These are phyloP conservation scores for Westerdykella aurantiaca DNA, from an alignment of 2,329 filamentous ascomycete genomes.

Conservation along the genomic window DNA sequence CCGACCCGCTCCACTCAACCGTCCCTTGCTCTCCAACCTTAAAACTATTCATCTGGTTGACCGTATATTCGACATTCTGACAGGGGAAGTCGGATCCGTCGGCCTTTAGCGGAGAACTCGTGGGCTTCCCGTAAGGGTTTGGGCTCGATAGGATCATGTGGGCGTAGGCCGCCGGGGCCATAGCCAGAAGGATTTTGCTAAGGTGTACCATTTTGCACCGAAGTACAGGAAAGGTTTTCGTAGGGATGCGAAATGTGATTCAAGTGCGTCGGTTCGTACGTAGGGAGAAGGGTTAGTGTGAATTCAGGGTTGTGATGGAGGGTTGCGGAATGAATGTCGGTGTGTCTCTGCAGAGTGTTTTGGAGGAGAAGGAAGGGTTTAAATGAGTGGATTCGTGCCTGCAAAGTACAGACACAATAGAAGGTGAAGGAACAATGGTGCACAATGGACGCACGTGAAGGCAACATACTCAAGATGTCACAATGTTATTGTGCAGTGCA, in stretches of 20 bases:
- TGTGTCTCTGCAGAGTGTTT: neutral
- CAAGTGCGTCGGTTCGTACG: neutral
- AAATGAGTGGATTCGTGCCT: no score
- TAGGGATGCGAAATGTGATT: no score
- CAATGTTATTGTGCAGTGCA: no score
- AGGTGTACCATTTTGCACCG: slow-evolving; percentile 1
- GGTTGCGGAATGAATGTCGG: neutral
- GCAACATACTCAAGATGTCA: no score
- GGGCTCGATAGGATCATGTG: slow-evolving; percentile 73
- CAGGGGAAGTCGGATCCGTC: slow-evolving; percentile 72
- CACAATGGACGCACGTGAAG: no score
- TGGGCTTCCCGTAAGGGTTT: slow-evolving; percentile 52
- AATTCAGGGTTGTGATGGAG: no score
- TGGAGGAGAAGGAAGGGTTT: neutral
- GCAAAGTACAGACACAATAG: no score
- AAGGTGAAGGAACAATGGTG: no score
- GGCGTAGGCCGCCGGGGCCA: slow-evolving; percentile 56
- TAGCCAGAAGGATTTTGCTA: slow-evolving; percentile 22
- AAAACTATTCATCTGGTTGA: slow-evolving; percentile 54
- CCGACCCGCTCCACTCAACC: slow-evolving; percentile 35
- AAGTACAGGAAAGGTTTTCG: neutral
- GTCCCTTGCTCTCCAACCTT: slow-evolving; percentile 55
- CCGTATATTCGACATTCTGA: slow-evolving; percentile 50
- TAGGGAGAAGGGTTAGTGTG: neutral
- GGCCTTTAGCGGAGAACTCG: slow-evolving; percentile 57